These are phyloP conservation scores for Hypoxylon rickii DNA, from an alignment of 495 filamentous ascomycete genomes.

Conservation along the genomic window DNA sequence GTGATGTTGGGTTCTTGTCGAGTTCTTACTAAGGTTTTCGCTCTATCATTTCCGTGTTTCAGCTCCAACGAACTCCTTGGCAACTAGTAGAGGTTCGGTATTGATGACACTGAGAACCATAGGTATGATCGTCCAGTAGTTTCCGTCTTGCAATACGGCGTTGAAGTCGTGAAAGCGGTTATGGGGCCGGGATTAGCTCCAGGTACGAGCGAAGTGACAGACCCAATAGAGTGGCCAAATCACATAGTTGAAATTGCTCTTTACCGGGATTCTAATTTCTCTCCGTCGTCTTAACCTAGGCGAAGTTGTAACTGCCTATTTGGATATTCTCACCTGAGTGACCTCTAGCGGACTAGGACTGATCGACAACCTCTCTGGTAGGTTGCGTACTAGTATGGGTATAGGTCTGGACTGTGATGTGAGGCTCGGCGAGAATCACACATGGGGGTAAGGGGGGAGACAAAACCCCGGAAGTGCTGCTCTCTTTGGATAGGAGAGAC, in stretches of 20 bases:
- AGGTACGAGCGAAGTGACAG: too few relatives aligned
- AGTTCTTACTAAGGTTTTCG: not conserved
- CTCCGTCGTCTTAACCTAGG: not conserved
- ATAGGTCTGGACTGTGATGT: too few relatives aligned
- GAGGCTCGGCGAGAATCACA: conserved; percentile 7
- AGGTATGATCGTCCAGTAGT: not conserved
- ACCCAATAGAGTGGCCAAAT: too few relatives aligned
- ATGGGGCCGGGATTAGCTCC: too few relatives aligned
- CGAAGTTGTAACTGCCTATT: not conserved
- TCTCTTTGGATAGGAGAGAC: conserved; percentile 1
- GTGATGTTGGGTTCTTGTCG: not conserved
- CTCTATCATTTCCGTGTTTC: not conserved
- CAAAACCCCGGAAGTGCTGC: conserved; percentile 9
- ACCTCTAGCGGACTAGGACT: not conserved
- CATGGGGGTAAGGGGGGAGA: too few relatives aligned
- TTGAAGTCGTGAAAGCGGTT: too few relatives aligned
- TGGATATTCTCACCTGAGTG: not conserved
- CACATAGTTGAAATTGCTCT: not conserved
- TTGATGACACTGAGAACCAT: not conserved
- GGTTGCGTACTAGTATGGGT: too few relatives aligned
- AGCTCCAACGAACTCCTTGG: not conserved
- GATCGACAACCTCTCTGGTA: conserved; percentile 1
- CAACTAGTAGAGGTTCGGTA: not conserved
- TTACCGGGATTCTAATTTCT: not conserved
- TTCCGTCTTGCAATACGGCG: too few relatives aligned